These are phyloP conservation scores for thale cress (Arabidopsis thaliana) DNA, from an alignment of 345 rosid genomes.

Conservation along the genomic window TAIR10.1 NC_003070.9:27426501-27427000, in stretches of 20 bases:
- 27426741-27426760: slow-evolving; percentile 11
- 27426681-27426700: slow-evolving; percentile 16
- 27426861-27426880: slow-evolving; percentile 23
- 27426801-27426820: slow-evolving; percentile 35
- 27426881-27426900: slow-evolving; percentile 35
- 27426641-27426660: not conserved
- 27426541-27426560: slow-evolving; percentile 18
- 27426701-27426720: not conserved
- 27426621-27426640: not conserved
- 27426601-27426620: slow-evolving; percentile 5
- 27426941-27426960: slow-evolving; percentile 4
- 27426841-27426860: slow-evolving; percentile 7
- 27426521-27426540: slow-evolving; percentile 38
- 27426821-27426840: slow-evolving; percentile 1
- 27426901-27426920: slow-evolving; percentile 26
- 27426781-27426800: slow-evolving; percentile 13
- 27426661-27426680: not conserved
- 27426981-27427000: not conserved
- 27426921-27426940: slow-evolving; percentile 46
- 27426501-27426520: slow-evolving; percentile 45
- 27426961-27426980: not conserved
- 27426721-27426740: slow-evolving; percentile 18
- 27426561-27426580: slow-evolving; percentile 13
- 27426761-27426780: slow-evolving; percentile 3
- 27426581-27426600: not conserved